Base-by-base conservation (phyloP, 257 asterid genomes). In the Dorcoceras hygrometricum region DNA sequence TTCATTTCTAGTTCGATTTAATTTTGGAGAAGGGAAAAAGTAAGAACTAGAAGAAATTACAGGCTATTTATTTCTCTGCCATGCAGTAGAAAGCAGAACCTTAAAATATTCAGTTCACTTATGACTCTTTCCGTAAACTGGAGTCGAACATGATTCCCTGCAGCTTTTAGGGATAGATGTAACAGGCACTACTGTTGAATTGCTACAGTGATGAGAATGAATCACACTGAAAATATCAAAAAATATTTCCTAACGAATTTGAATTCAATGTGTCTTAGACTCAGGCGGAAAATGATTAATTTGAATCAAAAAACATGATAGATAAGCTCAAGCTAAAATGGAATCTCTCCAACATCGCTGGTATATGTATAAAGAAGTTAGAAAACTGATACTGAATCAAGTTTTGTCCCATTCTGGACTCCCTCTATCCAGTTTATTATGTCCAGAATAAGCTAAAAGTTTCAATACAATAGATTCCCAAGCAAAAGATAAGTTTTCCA, bases 181-280 rank as follows among this genome's bases (percentile, higher is more conserved):
- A 6, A n/a, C 12, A 62, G 54, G 55, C 63, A 66, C 62, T 55
- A 55, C 50, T 18, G 62, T 63, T 54, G 31, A 36, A 31, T 55
- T 11, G 62, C 50, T 20, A 66, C 28, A 54, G 5, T 54, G 19
- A 55, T 32, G 3, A 39, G n/a, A 39, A 22, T 53, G 66, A 59
- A 58, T 20, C 43, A 10, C 4, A 27, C 64, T 67, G 64, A 34
- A 39, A 67, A 14, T 29, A 53, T 55, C 22, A 54, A 54, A 51
- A n/a, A 29, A 66, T 50, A 27, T 27, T 51, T 34, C 25, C 26
- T 10, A 16, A 67, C 57, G 2, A 31, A 25, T 66, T 66, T 53
- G 64, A 67, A 34, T 36, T 23, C 43, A 67, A 27, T 19, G 53
- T 39, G 50, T 39, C 18, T 12, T 11, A 39, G 50, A 39, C 50